Evolutionary conservation across 306 rosid genomes (phyloP).

Genomic region (Vachellia collinsii): DNA sequence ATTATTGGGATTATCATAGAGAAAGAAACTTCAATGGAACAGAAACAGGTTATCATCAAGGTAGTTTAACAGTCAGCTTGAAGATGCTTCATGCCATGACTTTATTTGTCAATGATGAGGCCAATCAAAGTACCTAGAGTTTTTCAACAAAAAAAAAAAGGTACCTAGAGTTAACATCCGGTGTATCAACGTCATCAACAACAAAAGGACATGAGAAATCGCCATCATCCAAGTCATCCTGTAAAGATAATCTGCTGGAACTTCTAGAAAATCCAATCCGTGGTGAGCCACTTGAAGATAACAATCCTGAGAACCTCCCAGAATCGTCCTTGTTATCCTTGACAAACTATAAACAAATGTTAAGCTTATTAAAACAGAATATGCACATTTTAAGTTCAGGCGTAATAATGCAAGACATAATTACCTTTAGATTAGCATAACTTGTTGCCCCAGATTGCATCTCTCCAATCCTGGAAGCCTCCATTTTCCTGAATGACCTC

Average conservation of each 20-base stretch:
- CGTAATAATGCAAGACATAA: slow-evolving; percentile 35
- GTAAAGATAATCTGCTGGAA: slow-evolving; percentile 85
- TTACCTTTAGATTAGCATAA: slow-evolving; percentile 64
- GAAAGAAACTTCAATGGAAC: slow-evolving; percentile 24
- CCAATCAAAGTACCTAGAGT: slow-evolving; percentile 55
- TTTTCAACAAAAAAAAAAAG: too few relatives aligned
- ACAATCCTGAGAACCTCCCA: slow-evolving; percentile 80
- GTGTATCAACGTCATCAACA: slow-evolving; percentile 79
- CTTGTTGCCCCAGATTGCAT: slow-evolving; percentile 44
- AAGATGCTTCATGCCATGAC: slow-evolving; percentile 21
- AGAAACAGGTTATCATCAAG: slow-evolving; percentile 8
- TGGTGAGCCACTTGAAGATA: slow-evolving; percentile 88
- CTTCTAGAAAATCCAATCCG: slow-evolving; percentile 81
- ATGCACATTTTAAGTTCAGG: slow-evolving; percentile 31
- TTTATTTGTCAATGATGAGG: slow-evolving; percentile 18
- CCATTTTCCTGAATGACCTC: slow-evolving; percentile 67
- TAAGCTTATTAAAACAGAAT: slow-evolving; percentile 39
- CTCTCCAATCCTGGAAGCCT: slow-evolving; percentile 62
- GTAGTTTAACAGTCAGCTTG: slow-evolving; percentile 7
- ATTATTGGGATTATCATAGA: slow-evolving; percentile 21
- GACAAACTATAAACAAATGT: slow-evolving; percentile 50
- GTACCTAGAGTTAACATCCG: slow-evolving; percentile 68
- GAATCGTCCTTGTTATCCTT: slow-evolving; percentile 85
- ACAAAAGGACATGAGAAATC: slow-evolving; percentile 80
- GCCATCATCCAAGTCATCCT: slow-evolving; percentile 78